Evolutionary conservation across 495 filamentous ascomycete genomes (phyloP).

Genomic region (Neurospora tetrasperma): DNA sequence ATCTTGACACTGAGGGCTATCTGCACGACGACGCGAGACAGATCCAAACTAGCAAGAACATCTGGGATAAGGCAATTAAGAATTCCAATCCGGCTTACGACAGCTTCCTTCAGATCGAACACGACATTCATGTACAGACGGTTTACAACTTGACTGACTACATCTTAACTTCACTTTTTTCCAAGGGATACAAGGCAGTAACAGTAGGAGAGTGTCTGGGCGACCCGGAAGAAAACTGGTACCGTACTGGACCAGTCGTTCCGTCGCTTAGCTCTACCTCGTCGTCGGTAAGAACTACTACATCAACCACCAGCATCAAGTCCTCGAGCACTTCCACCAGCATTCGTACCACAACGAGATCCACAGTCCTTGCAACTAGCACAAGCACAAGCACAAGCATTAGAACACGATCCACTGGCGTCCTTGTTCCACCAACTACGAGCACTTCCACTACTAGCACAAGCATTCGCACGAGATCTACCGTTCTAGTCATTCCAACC

Average conservation of each 20-base stretch:
- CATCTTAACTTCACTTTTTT: conserved; percentile 50
- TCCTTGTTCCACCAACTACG: background rate
- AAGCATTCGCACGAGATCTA: background rate
- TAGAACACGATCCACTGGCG: background rate
- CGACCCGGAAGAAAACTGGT: conserved; percentile 64
- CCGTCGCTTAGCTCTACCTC: background rate
- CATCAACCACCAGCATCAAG: conserved; percentile 2
- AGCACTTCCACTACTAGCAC: background rate
- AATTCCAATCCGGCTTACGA: conserved; percentile 32
- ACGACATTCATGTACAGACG: conserved; percentile 70
- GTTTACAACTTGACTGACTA: conserved; percentile 69
- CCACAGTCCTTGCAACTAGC: background rate
- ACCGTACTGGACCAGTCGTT: conserved; percentile 28
- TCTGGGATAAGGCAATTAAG: conserved; percentile 50
- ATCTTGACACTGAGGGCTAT: conserved; percentile 75
- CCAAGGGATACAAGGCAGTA: conserved; percentile 52
- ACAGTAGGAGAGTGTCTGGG: conserved; percentile 68
- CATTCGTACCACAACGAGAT: background rate
- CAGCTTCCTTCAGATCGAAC: conserved; percentile 59
- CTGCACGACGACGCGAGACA: conserved; percentile 45
- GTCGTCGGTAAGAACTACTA: background rate
- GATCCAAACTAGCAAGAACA: conserved; percentile 66
- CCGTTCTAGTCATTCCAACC: background rate
- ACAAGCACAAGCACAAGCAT: background rate
- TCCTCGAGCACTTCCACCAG: conserved; percentile 1